Base-by-base conservation (phyloP, 176 grass and related monocot species). In the Aegilops longissima region DNA sequence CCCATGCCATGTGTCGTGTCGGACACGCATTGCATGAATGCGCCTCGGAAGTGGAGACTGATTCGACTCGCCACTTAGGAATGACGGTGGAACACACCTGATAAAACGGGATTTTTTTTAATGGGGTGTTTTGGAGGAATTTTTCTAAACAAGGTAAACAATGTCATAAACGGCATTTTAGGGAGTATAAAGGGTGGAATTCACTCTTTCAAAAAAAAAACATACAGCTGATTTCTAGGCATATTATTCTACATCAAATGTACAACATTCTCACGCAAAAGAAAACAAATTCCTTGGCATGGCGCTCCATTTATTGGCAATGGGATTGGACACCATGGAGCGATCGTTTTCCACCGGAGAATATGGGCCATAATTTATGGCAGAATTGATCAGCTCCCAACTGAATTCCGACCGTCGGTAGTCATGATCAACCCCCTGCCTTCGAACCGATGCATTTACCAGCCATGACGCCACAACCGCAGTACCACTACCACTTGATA, bases 361-460 rank as follows among this genome's bases (percentile, higher is more conserved):
- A 83, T 83, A 83, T 88, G 80, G 78, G 63, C 51, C 17, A 51
- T 12, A 45, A 49, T 85, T 81, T 38, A 86, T 85, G 77, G 25
- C 16, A 42, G 45, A 81, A 76, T 86, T 47, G 58, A 86, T 81
- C 88, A 89, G 85, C 83, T 27, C 36, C 83, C 77, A 85, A 86
- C 88, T 18, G 61, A 89, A 88, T 83, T 69, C 77, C 13, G 77
- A 74, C 61, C 59, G 59, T 72, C 69, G 12, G 5, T 66, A 58
- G 77, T 85, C 76, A 85, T 67, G 69, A 54, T 67, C 40, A 30
- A 9, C 40, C 3, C 45, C 58, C 51, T 58, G 45, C 40, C 67
- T 84, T 78, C 47, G 80, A 40, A 80, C 75, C 66, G 42, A 66
- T 75, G 33, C 59, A 45, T 44, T 87, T 84, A 82, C 77, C 62